These are phyloP conservation scores for Phaeotremella skinneri DNA, from an alignment of 768 basidiomycete species.

Conservation along the genomic window DNA sequence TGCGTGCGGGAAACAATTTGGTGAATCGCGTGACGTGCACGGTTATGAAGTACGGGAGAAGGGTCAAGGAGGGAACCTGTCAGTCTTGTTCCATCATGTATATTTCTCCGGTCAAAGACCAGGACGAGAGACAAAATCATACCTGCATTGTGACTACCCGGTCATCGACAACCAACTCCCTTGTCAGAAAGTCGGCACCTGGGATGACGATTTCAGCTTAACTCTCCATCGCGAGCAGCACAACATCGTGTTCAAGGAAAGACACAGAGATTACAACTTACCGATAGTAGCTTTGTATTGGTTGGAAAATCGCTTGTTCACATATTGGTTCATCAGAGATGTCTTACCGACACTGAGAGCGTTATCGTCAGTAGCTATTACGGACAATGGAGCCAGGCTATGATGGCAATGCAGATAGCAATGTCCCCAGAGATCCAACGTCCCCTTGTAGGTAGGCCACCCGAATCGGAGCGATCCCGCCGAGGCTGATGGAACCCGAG, in stretches of 20 bases:
- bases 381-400: too few relatives aligned
- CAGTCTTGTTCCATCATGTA: not conserved
- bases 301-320: conserved; percentile 98
- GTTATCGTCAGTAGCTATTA: not conserved
- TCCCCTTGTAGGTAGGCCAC: too few relatives aligned
- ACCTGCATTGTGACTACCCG: conserved; percentile 99
- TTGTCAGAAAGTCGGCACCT: conserved; percentile 65
- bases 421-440: too few relatives aligned
- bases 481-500: too few relatives aligned
- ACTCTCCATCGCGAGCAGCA: not conserved
- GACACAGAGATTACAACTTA: conserved; percentile 16
- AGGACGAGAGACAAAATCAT: conserved; percentile 27
- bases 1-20: conserved; percentile 2
- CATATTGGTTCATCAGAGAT: conserved; percentile 99
- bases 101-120: too few relatives aligned
- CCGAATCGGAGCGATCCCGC: too few relatives aligned
- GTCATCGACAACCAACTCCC: conserved; percentile 98
- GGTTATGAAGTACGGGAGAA: too few relatives aligned
- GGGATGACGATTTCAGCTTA: not conserved
- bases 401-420: too few relatives aligned
- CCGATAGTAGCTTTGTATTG: conserved; percentile 92
- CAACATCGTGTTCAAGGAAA: not conserved
- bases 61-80: not conserved
- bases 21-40: not conserved
- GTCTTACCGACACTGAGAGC: conserved; percentile 87